Conservation (phyloP, 768 basidiomycete genomes). For the Russula sp. region DNA sequence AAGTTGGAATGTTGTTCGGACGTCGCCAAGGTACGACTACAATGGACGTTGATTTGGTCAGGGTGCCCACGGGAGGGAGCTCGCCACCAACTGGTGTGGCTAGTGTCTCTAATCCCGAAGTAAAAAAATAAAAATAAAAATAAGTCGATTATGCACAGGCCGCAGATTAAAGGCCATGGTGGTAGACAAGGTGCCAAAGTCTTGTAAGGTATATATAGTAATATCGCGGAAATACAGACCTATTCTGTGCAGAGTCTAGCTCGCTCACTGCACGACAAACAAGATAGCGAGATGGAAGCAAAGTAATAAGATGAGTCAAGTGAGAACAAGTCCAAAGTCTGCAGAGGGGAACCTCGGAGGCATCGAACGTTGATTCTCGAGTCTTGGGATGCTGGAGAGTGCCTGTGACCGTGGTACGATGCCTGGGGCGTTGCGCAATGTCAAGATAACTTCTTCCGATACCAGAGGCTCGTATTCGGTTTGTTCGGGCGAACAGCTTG, state of each 20-base stretch:
- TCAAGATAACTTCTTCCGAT: conserved; percentile 25
- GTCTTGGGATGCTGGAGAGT: neutral
- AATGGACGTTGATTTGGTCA: no score
- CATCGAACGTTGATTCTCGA: neutral
- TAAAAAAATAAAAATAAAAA: no score
- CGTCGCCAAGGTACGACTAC: no score
- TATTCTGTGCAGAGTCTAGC: neutral
- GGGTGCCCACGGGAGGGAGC: no score
- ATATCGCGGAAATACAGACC: no score
- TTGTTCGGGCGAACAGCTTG: neutral
- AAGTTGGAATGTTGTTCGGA: no score
- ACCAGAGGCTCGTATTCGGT: conserved; percentile 10
- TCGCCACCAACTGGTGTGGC: no score
- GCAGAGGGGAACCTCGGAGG: neutral
- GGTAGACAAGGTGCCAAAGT: no score
- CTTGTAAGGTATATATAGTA: no score
- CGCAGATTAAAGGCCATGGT: no score
- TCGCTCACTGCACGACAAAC: neutral
- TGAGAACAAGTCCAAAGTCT: neutral
- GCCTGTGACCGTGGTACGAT: conserved; percentile 5
- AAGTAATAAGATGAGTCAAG: neutral
- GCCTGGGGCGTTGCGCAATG: conserved; percentile 22
- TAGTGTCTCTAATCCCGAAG: no score
- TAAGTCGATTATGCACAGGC: no score
- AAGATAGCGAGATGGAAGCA: neutral